Evolutionary conservation across 2,329 filamentous ascomycete genomes (phyloP), one percentile per base, ranked within the genome.

Genomic region (Apiospora koreana): DNA sequence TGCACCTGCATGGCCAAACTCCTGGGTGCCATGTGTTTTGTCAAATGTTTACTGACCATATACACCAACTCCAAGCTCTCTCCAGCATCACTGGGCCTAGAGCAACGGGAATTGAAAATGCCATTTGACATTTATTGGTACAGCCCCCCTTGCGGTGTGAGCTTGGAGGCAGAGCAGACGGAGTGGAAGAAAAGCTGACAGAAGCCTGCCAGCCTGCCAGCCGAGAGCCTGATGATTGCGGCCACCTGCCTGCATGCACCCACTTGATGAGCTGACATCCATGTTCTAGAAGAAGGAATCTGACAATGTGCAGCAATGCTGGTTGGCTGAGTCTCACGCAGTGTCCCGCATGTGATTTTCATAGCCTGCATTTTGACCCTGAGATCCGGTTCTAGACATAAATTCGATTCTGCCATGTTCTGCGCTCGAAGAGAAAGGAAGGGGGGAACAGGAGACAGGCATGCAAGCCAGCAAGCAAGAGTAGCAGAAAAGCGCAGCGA

Each of bases 91-190:
- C 31, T n/a, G 16, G 50, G 50, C 50, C 28, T 25, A 58, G 25
- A 58, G 50, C 25, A 58, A 58, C 25, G 25, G 50, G 50, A 9
- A 18, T 31, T 35, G 3, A 16, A 21, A 58, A 58, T 9, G 43
- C 50, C 35, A 35, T 35, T n/a, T n/a, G n/a, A n/a, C 8, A 35
- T 58, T n/a, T n/a, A 31, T 28, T 54, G 25, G 48, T 54, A 62
- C 50, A 62, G 50, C 50, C 50, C 50, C 48, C 50, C 65, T 46
- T 66, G 65, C 65, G 65, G 65, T 66, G 65, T 66, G 65, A 46
- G 65, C 45, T n/a, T 38, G 28, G 28, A 31, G 50, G 50, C 23
- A 66, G 41, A 46, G 50, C 23, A 66, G 41, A 46, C 25, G 23
- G 31, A 21, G 41, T 35, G 10, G 35, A 23, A 31, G 38, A 31